Evolutionary conservation across 2,329 filamentous ascomycete species (phyloP).

Genomic region (Colletotrichum lupini): DNA sequence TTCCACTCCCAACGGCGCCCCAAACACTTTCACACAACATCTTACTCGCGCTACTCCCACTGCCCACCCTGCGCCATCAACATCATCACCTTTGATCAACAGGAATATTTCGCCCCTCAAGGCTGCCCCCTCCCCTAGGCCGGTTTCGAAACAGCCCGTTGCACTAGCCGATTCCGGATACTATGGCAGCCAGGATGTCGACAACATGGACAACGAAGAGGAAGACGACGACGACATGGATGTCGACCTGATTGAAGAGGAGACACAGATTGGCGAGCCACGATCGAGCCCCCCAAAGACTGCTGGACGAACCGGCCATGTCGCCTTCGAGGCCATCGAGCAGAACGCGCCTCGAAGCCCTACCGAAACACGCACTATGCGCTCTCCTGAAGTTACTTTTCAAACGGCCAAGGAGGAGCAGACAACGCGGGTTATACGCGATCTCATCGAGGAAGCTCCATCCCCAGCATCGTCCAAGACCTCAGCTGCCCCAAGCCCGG

Average conservation of each 20-base stretch:
- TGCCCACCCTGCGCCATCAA: constrained; percentile 66
- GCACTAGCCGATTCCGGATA: constrained; percentile 74
- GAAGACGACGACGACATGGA: constrained; percentile 61
- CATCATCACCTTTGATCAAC: constrained; percentile 47
- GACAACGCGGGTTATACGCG: constrained; percentile 40
- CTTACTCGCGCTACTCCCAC: constrained; percentile 63
- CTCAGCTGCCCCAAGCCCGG: constrained; percentile 37
- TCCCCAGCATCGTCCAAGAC: constrained; percentile 21
- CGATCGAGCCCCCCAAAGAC: constrained; percentile 30
- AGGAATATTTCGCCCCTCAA: constrained; percentile 48
- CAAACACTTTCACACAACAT: constrained; percentile 65
- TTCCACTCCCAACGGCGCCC: constrained; percentile 63
- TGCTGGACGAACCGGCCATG: constrained; percentile 23
- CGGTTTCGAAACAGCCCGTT: constrained; percentile 45
- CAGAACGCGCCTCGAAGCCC: constrained; percentile 37
- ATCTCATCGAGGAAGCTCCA: constrained; percentile 24
- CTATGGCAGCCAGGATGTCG: constrained; percentile 68
- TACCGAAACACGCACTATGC: constrained; percentile 33
- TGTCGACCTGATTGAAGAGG: constrained; percentile 42
- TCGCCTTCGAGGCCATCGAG: constrained; percentile 32
- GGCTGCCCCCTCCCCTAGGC: constrained; percentile 45
- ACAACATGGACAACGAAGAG: constrained; percentile 45
- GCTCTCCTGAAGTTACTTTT: constrained; percentile 51
- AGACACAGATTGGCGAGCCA: constrained; percentile 35
- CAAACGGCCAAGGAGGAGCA: constrained; percentile 59